phyloP scores from a whole-genome alignment of 2,329 filamentous ascomycete genomes.

The Penicillium sp. region DNA sequence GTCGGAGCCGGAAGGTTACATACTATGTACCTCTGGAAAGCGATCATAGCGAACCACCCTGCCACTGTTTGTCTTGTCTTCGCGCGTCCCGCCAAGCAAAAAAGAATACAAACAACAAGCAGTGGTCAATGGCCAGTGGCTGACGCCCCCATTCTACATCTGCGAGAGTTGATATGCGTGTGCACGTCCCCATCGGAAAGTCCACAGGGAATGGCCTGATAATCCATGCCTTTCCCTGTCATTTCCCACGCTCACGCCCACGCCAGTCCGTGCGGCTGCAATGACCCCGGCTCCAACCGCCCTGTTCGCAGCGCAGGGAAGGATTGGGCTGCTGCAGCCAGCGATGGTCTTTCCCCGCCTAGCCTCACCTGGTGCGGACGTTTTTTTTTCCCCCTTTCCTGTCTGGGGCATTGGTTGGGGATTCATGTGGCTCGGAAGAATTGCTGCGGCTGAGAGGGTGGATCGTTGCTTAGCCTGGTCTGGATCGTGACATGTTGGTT shows the following conservation, averaged over 20 bases:
- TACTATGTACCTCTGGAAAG: not conserved
- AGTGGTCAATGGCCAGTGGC: conserved; percentile 2
- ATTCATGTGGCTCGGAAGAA: conserved; percentile 15
- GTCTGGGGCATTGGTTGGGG: not conserved
- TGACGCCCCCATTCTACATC: not conserved
- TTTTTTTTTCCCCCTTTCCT: not conserved
- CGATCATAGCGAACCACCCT: conserved; percentile 3
- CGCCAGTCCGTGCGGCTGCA: conserved; percentile 9
- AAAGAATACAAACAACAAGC: conserved; percentile 3
- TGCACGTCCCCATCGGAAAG: conserved; percentile 2
- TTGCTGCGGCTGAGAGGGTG: conserved; percentile 14
- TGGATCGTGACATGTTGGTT: conserved; percentile 18
- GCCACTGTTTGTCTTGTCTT: not conserved
- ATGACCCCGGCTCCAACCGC: conserved; percentile 4
- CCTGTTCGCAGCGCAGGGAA: not conserved
- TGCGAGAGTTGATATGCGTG: not conserved
- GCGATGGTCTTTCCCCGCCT: not conserved
- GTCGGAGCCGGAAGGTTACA: not conserved
- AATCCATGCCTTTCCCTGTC: not conserved
- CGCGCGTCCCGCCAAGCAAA: not conserved
- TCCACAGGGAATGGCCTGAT: conserved; percentile 1
- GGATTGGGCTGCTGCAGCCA: not conserved
- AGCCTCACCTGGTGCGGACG: not conserved
- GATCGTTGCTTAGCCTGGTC: conserved; percentile 15
- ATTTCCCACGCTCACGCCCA: not conserved